Base-by-base conservation (phyloP, 2,329 filamentous ascomycete genomes). In the Pseudogymnoascus sp. region DNA sequence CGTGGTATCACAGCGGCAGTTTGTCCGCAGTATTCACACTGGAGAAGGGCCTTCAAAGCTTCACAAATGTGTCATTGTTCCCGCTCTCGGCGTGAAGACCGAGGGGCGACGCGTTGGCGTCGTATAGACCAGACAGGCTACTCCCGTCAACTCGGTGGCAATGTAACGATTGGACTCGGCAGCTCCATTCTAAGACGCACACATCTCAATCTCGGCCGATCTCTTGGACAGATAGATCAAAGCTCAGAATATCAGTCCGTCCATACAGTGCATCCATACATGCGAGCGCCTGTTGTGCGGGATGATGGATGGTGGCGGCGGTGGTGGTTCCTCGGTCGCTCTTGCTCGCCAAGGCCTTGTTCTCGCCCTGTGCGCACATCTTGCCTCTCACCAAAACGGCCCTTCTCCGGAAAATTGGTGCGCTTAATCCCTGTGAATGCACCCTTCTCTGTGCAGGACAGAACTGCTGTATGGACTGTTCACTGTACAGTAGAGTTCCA, bases 331-430 rank as follows among this genome's bases (percentile, higher is more conserved):
- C 46, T 53, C 46, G 46, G 46, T 53, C 46, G 46, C 46, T 53
- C 46, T 53, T 29, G 23, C 26, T 31, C 26, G 46, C 26, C 46
- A 53, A 53, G 46, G 4, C 46, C 46, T 19, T 17, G 46, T 31
- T 53, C 46, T 53, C 26, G 46, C 46, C 15, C 26, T 53, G 46
- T 53, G 26, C 46, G 46, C 46, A 53, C 46, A 53, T 53, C 46
- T 31, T 53, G 26, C 15, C 46, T 31, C 26, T 53, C 46, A 53
- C 46, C 46, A 53, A 53, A 53, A 53, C 46, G 46, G 46, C 46
- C 46, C 46, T 53, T 53, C 46, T 53, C 46, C 46, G 46, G 46
- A 53, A 53, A 53, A 53, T 53, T 53, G 46, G 26, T 53, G 46
- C 46, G 46, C n/a, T 31, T 53, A 31, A 53, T 53, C 46, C 46